Evolutionary conservation across 2,329 filamentous ascomycete species (phyloP).

Genomic region (Pseudogymnoascus sp.): DNA sequence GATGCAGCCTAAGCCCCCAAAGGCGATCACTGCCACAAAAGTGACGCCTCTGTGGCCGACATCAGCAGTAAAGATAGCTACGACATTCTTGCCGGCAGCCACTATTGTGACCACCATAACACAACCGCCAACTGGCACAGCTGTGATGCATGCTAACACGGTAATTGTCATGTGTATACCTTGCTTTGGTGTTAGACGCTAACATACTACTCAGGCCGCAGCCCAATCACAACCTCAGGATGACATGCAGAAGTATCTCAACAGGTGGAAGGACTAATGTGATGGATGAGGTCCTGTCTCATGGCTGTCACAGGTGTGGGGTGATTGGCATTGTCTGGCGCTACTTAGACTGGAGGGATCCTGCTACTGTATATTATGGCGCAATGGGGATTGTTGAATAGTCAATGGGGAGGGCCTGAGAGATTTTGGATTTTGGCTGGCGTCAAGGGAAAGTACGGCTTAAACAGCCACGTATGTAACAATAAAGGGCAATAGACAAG

Average conservation of each 20-base stretch:
- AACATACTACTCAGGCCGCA: slow-evolving; percentile 19
- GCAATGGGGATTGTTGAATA: neutral
- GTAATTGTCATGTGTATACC: slow-evolving; percentile 21
- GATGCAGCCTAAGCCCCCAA: slow-evolving; percentile 33
- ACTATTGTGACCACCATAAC: slow-evolving; percentile 31
- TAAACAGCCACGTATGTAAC: neutral
- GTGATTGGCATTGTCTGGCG: neutral
- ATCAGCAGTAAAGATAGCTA: slow-evolving; percentile 29
- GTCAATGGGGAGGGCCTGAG: neutral
- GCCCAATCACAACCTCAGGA: slow-evolving; percentile 27
- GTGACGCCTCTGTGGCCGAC: slow-evolving; percentile 31
- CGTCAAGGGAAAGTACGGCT: neutral
- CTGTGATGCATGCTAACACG: slow-evolving; percentile 31
- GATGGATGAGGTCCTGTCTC: neutral
- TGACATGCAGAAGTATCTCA: slow-evolving; percentile 31
- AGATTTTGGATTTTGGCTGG: neutral
- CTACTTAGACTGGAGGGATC: neutral
- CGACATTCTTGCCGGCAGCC: slow-evolving; percentile 26
- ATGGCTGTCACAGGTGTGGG: neutral
- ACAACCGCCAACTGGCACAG: slow-evolving; percentile 28
- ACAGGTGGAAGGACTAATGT: slow-evolving; percentile 32
- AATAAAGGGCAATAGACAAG: neutral
- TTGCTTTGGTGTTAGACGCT: neutral
- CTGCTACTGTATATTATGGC: neutral
- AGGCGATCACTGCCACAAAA: slow-evolving; percentile 32